Conservation (phyloP, 192 early-diverging fungal species). For the Fimicolochytrium jonesii region DNA sequence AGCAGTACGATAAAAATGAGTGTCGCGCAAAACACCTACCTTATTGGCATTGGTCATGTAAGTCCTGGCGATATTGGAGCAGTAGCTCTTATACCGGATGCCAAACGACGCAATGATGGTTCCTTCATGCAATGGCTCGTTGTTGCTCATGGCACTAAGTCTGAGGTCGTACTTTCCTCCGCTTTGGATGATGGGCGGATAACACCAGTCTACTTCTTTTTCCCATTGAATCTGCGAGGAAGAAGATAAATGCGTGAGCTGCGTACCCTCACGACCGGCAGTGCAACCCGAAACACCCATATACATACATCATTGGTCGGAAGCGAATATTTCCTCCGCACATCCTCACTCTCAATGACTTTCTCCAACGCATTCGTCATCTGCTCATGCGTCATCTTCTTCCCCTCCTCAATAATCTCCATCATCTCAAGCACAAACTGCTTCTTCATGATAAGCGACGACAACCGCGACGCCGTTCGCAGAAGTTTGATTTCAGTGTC, state of each 20-base stretch:
- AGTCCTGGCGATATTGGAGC: conserved; percentile 90
- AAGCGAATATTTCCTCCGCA: conserved; percentile 61
- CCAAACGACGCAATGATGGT: conserved; percentile 91
- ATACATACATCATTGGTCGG: conserved; percentile 67
- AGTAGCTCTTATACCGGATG: conserved; percentile 91
- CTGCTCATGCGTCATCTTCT: conserved; percentile 78
- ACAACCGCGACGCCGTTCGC: conserved; percentile 67
- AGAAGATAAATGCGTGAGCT: background rate
- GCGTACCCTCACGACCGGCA: no score
- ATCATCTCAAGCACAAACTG: conserved; percentile 85
- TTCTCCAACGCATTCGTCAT: conserved; percentile 71
- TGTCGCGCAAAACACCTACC: conserved; percentile 23
- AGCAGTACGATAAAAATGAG: background rate
- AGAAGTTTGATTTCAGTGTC: conserved; percentile 78
- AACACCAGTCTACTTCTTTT: conserved; percentile 93
- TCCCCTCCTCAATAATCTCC: conserved; percentile 81
- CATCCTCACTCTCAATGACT: conserved; percentile 61
- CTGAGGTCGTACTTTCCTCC: conserved; percentile 89
- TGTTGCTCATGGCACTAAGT: conserved; percentile 71
- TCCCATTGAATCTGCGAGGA: conserved; percentile 50
- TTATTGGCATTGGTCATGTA: conserved; percentile 90
- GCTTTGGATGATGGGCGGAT: conserved; percentile 91
- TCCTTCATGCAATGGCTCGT: conserved; percentile 74
- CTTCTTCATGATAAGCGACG: conserved; percentile 74
- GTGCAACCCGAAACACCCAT: no score